Evolutionary conservation across 2,329 filamentous ascomycete species (phyloP).

Genomic region (Colletotrichum chrysophilum): DNA sequence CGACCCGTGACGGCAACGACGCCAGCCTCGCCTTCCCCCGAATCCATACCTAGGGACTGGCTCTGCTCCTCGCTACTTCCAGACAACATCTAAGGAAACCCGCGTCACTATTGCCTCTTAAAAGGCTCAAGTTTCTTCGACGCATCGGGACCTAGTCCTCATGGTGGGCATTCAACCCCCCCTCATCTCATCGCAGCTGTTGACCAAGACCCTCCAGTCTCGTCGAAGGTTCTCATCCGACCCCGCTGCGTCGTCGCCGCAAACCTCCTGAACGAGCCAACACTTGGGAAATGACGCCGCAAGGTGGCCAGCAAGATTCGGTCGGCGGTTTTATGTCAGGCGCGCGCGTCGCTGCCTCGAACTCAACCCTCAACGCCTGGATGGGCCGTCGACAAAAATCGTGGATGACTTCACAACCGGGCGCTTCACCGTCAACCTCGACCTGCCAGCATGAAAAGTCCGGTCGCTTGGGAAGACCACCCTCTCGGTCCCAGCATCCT

Average conservation of each 20-base stretch:
- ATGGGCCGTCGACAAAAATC: slow-evolving; percentile 37
- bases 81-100: neutral
- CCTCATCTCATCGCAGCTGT: neutral
- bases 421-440: neutral
- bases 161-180: slow-evolving; percentile 7
- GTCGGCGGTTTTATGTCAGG: slow-evolving; percentile 1
- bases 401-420: slow-evolving; percentile 30
- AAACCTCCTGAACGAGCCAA: slow-evolving; percentile 3
- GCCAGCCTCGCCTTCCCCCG: neutral
- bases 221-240: slow-evolving; percentile 5
- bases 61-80: neutral
- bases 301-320: neutral
- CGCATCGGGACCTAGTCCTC: slow-evolving; percentile 3
- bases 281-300: neutral
- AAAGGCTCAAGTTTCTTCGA: neutral
- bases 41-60: neutral
- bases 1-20: neutral
- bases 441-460: neutral
- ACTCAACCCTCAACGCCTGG: slow-evolving; percentile 45
- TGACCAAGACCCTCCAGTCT: slow-evolving; percentile 16
- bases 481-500: neutral
- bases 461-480: neutral
- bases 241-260: slow-evolving; percentile 1
- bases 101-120: neutral
- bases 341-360: slow-evolving; percentile 41